Evolutionary conservation across 2,329 filamentous ascomycete species (phyloP), one percentile per base, ranked within the genome.

Genomic region (Reticulascus tulasneorum): DNA sequence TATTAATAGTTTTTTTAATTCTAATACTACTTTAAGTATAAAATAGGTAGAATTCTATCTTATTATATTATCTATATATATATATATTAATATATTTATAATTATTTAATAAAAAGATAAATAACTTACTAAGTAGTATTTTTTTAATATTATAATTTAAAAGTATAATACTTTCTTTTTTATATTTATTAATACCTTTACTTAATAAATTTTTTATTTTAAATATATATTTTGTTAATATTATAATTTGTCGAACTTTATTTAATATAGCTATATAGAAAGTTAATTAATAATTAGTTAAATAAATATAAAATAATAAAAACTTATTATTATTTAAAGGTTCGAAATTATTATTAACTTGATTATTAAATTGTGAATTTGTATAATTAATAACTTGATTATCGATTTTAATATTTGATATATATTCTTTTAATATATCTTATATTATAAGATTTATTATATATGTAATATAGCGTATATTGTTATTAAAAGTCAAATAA

Each of bases 141-240:
- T 38, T 23, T n/a, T n/a, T n/a, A n/a, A n/a, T n/a, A n/a, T 21
- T 37, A 37, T 29, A 29, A 23, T 37, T 33, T 37, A 26, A 37
- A n/a, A n/a, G n/a, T n/a, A n/a, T n/a, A n/a, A n/a, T n/a, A n/a
- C n/a, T n/a, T n/a, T n/a, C n/a, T n/a, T n/a, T n/a, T 13, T 16
- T 28, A 28, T 28, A 33, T 33, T 23, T 8, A 33, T 33, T 13
- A 33, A 10, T 33, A 33, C 23, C 4, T 33, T 13, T 21, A 23
- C 12, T n/a, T 15, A 24, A 8, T 23, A 33, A 25, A 11, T 33
- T 16, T 28, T 13, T 13, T 8, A 28, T 16, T 28, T 13, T 28
- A 8, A 7, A 7, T 13, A 9, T n/a, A n/a, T n/a, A 7, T 28
- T 13, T 28, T 13, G 9, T 28, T 8, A 28, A 13, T 13, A 13